These are phyloP conservation scores for Sporothrix mexicana DNA, from an alignment of 2,329 filamentous ascomycete species.

Conservation along the genomic window DNA sequence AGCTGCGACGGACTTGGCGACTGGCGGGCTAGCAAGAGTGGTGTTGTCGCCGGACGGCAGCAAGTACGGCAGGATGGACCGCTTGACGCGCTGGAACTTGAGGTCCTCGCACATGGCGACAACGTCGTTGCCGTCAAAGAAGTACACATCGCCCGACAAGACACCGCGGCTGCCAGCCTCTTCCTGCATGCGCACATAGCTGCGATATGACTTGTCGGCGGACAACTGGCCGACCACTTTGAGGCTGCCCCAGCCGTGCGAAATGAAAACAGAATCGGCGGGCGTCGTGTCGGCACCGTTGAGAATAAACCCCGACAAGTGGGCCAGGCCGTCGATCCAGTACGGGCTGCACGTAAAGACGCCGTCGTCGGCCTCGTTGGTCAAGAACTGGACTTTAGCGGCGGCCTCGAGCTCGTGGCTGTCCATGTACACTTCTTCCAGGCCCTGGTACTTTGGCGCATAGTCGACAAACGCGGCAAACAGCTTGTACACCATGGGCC, in stretches of 20 bases:
- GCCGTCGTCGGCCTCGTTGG: slow-evolving; percentile 53
- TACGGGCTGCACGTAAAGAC: slow-evolving; percentile 61
- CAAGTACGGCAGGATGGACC: slow-evolving; percentile 39
- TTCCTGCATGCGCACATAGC: slow-evolving; percentile 64
- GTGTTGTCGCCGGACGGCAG: neutral
- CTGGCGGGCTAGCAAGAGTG: too few species aligned
- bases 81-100: slow-evolving; percentile 35
- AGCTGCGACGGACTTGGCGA: too few species aligned
- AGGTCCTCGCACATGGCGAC: slow-evolving; percentile 41
- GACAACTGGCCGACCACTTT: slow-evolving; percentile 56
- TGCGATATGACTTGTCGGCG: slow-evolving; percentile 56
- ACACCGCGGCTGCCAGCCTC: slow-evolving; percentile 56
- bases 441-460: slow-evolving; percentile 58
- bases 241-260: slow-evolving; percentile 64
- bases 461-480: slow-evolving; percentile 65
- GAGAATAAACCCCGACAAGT: slow-evolving; percentile 66
- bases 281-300: slow-evolving; percentile 59
- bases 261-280: slow-evolving; percentile 65
- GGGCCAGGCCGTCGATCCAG: slow-evolving; percentile 64
- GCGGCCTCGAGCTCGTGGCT: slow-evolving; percentile 53
- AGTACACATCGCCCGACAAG: slow-evolving; percentile 59
- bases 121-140: slow-evolving; percentile 57
- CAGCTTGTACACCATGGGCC: slow-evolving; percentile 76
- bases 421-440: slow-evolving; percentile 63
- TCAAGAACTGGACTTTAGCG: slow-evolving; percentile 54